These are phyloP conservation scores for Ramularia endophylla DNA, from an alignment of 2,329 filamentous ascomycete genomes.

Conservation along the genomic window DNA sequence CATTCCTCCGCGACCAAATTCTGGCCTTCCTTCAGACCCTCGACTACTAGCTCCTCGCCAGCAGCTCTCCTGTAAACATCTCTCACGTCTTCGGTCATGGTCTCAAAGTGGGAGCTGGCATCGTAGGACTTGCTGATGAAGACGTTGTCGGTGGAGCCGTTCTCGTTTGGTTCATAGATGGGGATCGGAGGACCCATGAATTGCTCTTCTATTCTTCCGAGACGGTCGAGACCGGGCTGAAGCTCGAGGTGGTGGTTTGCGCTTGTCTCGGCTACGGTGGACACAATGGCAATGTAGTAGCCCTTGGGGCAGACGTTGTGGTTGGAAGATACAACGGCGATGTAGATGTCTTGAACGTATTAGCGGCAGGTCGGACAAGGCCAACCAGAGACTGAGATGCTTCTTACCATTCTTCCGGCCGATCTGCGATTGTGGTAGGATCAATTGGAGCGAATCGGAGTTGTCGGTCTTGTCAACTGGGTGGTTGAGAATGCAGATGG, in stretches of 20 bases:
- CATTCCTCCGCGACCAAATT: conserved; percentile 61
- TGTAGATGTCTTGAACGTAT: conserved; percentile 71
- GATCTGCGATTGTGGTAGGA: conserved; percentile 96
- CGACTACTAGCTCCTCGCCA: conserved; percentile 80
- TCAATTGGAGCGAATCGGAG: conserved; percentile 85
- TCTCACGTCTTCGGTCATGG: conserved; percentile 83
- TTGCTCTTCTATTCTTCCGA: conserved; percentile 92
- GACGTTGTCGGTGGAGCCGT: conserved; percentile 80
- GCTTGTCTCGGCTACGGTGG: conserved; percentile 86
- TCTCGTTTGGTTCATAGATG: conserved; percentile 82
- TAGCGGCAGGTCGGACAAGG: background rate
- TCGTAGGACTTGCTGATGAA: conserved; percentile 99
- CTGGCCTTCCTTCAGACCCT: conserved; percentile 75
- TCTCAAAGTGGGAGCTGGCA: conserved; percentile 96
- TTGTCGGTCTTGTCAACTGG: conserved; percentile 85
- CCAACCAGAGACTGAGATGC: background rate
- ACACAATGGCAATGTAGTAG: conserved; percentile 98
- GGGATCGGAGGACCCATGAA: conserved; percentile 94
- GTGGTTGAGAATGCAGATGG: conserved; percentile 96
- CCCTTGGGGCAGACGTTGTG: conserved; percentile 99
- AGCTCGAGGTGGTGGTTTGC: conserved; percentile 96
- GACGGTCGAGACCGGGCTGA: conserved; percentile 81
- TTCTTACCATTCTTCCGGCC: conserved; percentile 85
- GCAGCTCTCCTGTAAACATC: conserved; percentile 83
- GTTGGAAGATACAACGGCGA: conserved; percentile 88